Evolutionary conservation across 2,329 filamentous ascomycete species (phyloP), one percentile per base, ranked within the genome.

Genomic region (Penicillium sp.): DNA sequence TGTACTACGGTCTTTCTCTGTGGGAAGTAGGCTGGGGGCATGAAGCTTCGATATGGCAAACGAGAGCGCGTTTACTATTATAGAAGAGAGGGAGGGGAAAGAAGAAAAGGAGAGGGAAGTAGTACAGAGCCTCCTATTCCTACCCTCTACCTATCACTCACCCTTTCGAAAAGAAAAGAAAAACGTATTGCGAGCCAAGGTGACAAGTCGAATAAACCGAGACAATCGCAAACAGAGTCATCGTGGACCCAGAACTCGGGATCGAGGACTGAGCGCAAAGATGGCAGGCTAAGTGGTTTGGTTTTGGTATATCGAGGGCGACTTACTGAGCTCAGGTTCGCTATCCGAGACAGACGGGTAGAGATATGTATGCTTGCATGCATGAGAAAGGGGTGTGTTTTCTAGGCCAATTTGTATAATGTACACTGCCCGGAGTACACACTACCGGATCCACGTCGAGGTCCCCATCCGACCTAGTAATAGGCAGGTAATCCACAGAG

Each of bases 271-370:
- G 49, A 54, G 52, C 44, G 48, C 38, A 10, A 40, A 33, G 24
- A 28, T 32, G 21, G 34, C 28, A 26, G 33, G 29, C 26, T 22
- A 40, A 45, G 24, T 47, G 24, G 10, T 33, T 26, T 13, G n/a
- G n/a, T n/a, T n/a, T n/a, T 39, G 8, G n/a, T 22, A 24, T 43
- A 31, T 59, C 52, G 45, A 59, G 48, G 55, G 46, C 37, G 33
- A 43, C 9, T 40, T 37, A 17, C 41, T 53, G 51, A 53, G 48
- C 8, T 51, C 54, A 45, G 52, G 51, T 55, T 48, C 52, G 29
- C 42, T 56, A 60, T 53, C 58, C 57, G 58, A 60, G 58, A 61
- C 57, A 61, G 54, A 53, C 43, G 40, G 49, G 22, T 46, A 31
- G 34, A 45, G 52, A 50, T 51, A 53, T 57, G 48, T 53, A 50